These are phyloP conservation scores for Camellia sinensis DNA, from an alignment of 148 eudicot species.

Conservation along the genomic window DNA sequence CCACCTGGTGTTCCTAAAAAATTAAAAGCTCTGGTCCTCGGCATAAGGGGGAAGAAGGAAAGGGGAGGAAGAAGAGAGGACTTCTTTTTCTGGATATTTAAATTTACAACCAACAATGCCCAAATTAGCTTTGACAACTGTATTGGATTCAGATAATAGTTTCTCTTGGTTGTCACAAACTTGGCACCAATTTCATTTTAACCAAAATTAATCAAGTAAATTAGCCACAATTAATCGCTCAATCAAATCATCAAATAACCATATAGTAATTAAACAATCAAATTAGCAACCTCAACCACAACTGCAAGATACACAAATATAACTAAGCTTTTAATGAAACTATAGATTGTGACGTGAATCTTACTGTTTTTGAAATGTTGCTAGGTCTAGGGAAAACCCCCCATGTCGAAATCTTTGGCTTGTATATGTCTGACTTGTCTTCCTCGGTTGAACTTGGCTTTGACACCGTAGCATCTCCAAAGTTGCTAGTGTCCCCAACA, in stretches of 20 bases:
- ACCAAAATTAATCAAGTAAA: background rate
- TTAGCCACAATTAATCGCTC: background rate
- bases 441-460: slow-evolving; percentile 34
- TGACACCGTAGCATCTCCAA: slow-evolving; percentile 36
- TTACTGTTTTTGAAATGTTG: slow-evolving; percentile 85
- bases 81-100: background rate
- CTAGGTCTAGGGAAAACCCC: slow-evolving; percentile 84
- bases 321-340: slow-evolving; percentile 9
- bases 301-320: background rate
- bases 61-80: background rate
- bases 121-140: background rate
- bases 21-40: background rate
- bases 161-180: slow-evolving; percentile 12
- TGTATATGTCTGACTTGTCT: slow-evolving; percentile 59
- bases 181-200: background rate
- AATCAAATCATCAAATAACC: background rate
- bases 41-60: background rate
- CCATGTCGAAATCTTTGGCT: slow-evolving; percentile 96
- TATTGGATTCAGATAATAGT: background rate
- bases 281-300: slow-evolving; percentile 2
- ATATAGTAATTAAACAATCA: background rate
- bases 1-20: no score
- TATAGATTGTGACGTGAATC: slow-evolving; percentile 9
- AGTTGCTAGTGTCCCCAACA: slow-evolving; percentile 74
- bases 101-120: background rate